Conservation (phyloP, 2,329 filamentous ascomycete species). For the Rhinocladiella similis region DNA sequence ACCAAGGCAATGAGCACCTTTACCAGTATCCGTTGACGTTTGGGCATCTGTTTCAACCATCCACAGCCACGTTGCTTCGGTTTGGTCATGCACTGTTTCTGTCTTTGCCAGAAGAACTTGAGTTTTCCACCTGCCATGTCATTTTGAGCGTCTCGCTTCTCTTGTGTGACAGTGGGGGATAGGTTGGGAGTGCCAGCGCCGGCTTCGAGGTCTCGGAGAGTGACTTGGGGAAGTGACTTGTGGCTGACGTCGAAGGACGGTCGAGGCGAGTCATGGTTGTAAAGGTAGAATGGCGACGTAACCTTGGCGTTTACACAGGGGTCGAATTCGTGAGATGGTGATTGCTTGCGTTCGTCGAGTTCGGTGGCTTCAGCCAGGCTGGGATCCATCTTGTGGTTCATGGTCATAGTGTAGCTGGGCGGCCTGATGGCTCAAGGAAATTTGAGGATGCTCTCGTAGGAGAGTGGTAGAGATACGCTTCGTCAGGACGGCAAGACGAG, state of each 20-base stretch:
- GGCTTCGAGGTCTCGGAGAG: constrained; percentile 37
- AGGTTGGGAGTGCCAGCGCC: constrained; percentile 21
- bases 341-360: constrained; percentile 21
- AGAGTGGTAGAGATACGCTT: neutral
- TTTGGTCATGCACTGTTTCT: constrained; percentile 34
- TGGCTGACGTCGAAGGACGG: constrained; percentile 31
- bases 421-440: too few relatives aligned
- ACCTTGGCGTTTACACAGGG: constrained; percentile 42
- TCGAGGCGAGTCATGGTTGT: constrained; percentile 38
- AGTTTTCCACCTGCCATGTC: constrained; percentile 4
- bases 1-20: constrained; percentile 44
- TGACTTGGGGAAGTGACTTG: constrained; percentile 22
- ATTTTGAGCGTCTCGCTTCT: constrained; percentile 25
- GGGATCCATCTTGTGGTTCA: neutral
- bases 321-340: constrained; percentile 36
- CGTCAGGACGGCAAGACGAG: neutral
- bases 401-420: neutral
- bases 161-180: constrained; percentile 24
- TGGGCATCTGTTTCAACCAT: constrained; percentile 37
- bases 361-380: constrained; percentile 17
- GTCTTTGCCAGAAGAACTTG: constrained; percentile 21
- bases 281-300: constrained; percentile 47
- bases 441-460: neutral
- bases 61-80: constrained; percentile 36
- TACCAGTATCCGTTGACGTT: constrained; percentile 39